A percentile compares a stretch with the other conserved stretches of the same genome.
Conservation (phyloP, 2,329 filamentous ascomycete genomes). For the Ciborinia camelliae region DNA sequence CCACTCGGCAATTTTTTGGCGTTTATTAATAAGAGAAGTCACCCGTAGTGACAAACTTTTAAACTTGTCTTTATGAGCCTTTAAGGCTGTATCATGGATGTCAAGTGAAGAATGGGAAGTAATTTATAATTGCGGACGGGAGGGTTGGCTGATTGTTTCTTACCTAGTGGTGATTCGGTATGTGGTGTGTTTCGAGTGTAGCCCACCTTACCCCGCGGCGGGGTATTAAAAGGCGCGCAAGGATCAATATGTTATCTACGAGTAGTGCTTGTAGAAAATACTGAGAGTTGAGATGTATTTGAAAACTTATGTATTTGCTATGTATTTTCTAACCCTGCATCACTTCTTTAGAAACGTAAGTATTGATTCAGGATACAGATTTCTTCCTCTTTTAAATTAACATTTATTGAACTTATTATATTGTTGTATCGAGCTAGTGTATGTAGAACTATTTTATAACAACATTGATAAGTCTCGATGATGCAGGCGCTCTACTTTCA, state of each 20-base stretch:
- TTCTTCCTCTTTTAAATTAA: too few relatives aligned
- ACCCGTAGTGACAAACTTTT: constrained; percentile 40
- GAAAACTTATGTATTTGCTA: too few relatives aligned
- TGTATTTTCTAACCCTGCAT: too few relatives aligned
- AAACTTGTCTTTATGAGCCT: too few relatives aligned
- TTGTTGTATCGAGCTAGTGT: too few relatives aligned
- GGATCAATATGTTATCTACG: neutral
- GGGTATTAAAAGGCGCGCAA: neutral
- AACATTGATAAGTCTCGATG: neutral
- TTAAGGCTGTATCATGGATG: neutral
- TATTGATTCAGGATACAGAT: too few relatives aligned
- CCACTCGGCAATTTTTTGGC: constrained; percentile 42
- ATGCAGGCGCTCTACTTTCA: neutral
- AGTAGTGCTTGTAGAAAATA: neutral
- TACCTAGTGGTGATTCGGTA: neutral
- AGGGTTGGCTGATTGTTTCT: neutral
- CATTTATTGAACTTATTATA: too few relatives aligned
- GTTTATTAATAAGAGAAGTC: constrained; percentile 34
- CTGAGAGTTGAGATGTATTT: too few relatives aligned
- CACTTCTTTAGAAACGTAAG: neutral
- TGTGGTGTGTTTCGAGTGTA: neutral
- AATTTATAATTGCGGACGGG: neutral
- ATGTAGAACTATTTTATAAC: too few relatives aligned
- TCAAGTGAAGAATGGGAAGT: neutral
- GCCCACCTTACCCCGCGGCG: neutral